A percentile compares a stretch with the other conserved stretches of the same genome.
Conservation (phyloP, 306 rosid species). For the Urtica urens region DNA sequence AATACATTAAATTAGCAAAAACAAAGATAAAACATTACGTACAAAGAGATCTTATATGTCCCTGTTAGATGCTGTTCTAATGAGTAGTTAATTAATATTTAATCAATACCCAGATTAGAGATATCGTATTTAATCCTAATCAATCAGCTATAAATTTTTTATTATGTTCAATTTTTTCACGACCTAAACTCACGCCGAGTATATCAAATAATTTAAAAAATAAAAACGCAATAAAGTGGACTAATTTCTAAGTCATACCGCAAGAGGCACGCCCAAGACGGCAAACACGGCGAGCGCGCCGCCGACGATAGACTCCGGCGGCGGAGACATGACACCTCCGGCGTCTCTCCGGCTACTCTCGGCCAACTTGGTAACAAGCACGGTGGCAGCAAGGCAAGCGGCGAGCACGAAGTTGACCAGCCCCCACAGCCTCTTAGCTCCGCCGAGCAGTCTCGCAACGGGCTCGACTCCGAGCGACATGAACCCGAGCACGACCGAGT, state of each 20-base stretch:
- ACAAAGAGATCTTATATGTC: too few relatives aligned
- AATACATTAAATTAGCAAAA: neutral
- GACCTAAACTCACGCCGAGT: neutral
- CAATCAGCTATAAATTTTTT: too few relatives aligned
- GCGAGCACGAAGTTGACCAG: constrained; percentile 61
- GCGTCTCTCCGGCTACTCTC: constrained; percentile 6
- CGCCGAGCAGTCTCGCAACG: constrained; percentile 45
- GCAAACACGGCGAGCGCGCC: constrained; percentile 69
- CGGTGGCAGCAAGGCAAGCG: constrained; percentile 31
- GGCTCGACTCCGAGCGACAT: constrained; percentile 43
- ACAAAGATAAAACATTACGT: neutral
- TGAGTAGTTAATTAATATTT: too few relatives aligned
- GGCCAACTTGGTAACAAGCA: constrained; percentile 58
- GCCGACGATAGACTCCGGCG: constrained; percentile 28
- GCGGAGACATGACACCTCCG: constrained; percentile 6
- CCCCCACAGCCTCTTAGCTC: constrained; percentile 68
- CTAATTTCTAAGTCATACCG: constrained; percentile 21
- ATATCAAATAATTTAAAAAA: too few relatives aligned
- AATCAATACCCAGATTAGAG: too few relatives aligned
- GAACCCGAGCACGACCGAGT: constrained; percentile 52
- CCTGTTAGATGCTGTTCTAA: too few relatives aligned
- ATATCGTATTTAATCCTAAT: too few relatives aligned
- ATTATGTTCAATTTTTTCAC: too few relatives aligned
- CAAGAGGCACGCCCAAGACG: constrained; percentile 57
- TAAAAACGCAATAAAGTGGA: neutral